Evolutionary conservation across 1,284 basidiomycete genomes (phyloP).

Genomic region (Cutaneotrichosporon cutaneum): DNA sequence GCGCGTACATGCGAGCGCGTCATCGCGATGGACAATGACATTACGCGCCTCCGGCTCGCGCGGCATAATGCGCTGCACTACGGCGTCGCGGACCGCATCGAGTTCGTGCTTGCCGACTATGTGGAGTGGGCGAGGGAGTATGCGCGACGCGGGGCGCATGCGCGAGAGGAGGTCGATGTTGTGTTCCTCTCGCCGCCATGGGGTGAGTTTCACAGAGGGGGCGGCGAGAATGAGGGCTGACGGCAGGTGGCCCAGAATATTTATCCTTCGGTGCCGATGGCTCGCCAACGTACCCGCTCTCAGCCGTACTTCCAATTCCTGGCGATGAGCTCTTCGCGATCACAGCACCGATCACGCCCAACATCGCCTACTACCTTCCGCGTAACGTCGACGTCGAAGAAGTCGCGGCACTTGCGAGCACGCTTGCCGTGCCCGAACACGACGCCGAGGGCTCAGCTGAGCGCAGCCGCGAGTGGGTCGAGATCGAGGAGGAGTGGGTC

Average conservation of each 20-base stretch:
- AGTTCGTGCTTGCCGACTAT: constrained; percentile 88
- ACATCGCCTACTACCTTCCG: constrained; percentile 87
- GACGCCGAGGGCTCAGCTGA: constrained; percentile 14
- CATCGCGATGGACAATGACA: constrained; percentile 87
- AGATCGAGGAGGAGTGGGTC: constrained; percentile 59
- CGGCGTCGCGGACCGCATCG: constrained; percentile 89
- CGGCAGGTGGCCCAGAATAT: constrained; percentile 33
- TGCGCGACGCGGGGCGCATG: constrained; percentile 40
- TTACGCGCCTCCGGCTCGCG: constrained; percentile 77
- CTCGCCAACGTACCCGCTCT: constrained; percentile 64
- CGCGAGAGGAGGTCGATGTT: constrained; percentile 65
- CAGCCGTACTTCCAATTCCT: constrained; percentile 72
- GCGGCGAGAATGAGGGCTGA: neutral
- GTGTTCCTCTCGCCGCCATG: constrained; percentile 92
- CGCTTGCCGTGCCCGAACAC: constrained; percentile 12
- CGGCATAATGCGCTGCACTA: constrained; percentile 89
- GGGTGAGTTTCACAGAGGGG: constrained; percentile 62
- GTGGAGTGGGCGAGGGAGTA: constrained; percentile 70
- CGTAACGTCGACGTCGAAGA: constrained; percentile 76
- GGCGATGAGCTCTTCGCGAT: constrained; percentile 77
- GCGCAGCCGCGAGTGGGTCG: constrained; percentile 42
- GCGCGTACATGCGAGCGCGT: constrained; percentile 91
- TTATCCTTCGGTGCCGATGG: constrained; percentile 27
- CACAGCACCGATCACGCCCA: constrained; percentile 64
- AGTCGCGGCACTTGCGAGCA: constrained; percentile 60